Evolutionary conservation across 805 yeast species (phyloP).

Genomic region (Nakazawaea anatomiae): DNA sequence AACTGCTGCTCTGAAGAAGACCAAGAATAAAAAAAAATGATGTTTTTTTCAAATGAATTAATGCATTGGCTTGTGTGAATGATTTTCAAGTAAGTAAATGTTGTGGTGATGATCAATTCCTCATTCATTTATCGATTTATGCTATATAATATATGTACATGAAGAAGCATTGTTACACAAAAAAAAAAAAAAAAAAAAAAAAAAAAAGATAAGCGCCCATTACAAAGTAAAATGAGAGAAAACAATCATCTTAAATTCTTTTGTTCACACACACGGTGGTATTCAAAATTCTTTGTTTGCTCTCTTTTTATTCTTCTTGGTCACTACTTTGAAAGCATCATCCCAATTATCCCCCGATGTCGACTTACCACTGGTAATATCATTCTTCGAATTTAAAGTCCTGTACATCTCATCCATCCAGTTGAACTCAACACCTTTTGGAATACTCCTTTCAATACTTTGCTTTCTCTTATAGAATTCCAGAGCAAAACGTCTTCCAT

Average conservation of each 20-base stretch:
- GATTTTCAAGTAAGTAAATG: too few species aligned
- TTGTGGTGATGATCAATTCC: too few species aligned
- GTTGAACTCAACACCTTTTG: constrained; percentile 38
- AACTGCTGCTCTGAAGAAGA: background rate
- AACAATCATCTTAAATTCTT: too few species aligned
- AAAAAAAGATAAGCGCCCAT: background rate
- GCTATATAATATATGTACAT: too few species aligned
- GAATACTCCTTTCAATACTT: constrained; percentile 56
- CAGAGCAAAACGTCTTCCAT: constrained; percentile 88
- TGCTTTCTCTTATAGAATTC: constrained; percentile 80
- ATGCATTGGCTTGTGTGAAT: too few species aligned
- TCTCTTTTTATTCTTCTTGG: constrained; percentile 51
- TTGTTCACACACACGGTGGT: too few species aligned
- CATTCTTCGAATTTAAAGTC: constrained; percentile 14
- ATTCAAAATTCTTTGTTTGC: constrained; percentile 8
- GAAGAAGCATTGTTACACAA: too few species aligned
- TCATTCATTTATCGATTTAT: too few species aligned
- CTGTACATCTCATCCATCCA: constrained; percentile 68
- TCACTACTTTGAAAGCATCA: constrained; percentile 47
- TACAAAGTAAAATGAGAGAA: too few species aligned
- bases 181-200: background rate
- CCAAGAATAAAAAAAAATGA: background rate
- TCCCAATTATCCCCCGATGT: constrained; percentile 50
- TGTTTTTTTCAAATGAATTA: too few species aligned
- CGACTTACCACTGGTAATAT: background rate